These are phyloP conservation scores for Penicillium sp. DNA, from an alignment of 2,329 filamentous ascomycete species.

Conservation along the genomic window DNA sequence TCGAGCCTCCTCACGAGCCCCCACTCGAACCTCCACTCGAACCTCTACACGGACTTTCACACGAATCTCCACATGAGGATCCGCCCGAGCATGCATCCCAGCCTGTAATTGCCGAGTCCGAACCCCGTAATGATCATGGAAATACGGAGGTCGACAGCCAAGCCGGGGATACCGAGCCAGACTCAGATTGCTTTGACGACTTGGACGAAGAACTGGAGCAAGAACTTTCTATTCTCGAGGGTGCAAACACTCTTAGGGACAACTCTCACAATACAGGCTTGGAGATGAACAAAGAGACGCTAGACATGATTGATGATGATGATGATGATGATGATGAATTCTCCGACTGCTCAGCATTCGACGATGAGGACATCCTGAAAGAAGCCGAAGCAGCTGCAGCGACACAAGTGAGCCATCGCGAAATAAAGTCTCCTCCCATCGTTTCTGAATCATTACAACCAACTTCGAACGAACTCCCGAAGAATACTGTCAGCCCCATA, in stretches of 20 bases:
- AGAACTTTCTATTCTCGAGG: conserved; percentile 10
- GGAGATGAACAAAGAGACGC: neutral
- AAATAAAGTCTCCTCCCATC: neutral
- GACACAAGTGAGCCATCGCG: neutral
- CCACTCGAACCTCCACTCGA: no score
- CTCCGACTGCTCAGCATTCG: conserved; percentile 35
- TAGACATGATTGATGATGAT: conserved; percentile 17
- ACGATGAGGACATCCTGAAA: conserved; percentile 30
- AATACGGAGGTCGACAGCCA: conserved; percentile 11
- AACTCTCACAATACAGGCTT: neutral
- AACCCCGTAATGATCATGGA: conserved; percentile 1
- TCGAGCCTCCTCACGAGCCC: no score
- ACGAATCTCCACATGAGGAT: neutral
- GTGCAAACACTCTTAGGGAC: neutral
- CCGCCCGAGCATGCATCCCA: neutral
- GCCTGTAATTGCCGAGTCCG: neutral
- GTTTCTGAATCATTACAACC: neutral
- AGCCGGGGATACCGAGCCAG: conserved; percentile 22
- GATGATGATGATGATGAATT: conserved; percentile 33
- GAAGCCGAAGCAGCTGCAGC: conserved; percentile 19
- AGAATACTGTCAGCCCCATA: neutral
- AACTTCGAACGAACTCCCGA: neutral
- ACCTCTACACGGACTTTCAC: no score
- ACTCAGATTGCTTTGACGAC: conserved; percentile 23
- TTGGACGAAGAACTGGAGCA: conserved; percentile 20